Percentiles rank a stretch among this genome's conserved stretches.
Conservation (phyloP, 805 yeast genomes). For the Priceomyces castillae region DNA sequence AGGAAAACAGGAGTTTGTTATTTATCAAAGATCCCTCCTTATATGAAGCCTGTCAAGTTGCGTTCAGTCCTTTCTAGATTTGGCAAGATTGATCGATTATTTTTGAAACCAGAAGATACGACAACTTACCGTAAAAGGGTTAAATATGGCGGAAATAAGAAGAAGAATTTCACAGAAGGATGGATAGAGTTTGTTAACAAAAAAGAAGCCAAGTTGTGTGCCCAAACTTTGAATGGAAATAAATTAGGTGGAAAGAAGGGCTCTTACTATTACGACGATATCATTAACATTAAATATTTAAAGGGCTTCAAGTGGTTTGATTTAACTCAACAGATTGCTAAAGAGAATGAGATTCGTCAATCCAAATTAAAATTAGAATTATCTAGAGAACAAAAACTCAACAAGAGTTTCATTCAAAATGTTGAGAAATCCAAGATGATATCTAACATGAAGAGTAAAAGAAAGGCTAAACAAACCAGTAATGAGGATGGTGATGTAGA, state of each 20-base stretch:
- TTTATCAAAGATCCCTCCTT: constrained; percentile 88
- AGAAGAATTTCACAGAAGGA: constrained; percentile 85
- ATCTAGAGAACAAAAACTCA: constrained; percentile 82
- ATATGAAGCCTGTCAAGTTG: constrained; percentile 92
- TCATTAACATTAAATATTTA: constrained; percentile 84
- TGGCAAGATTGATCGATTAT: constrained; percentile 85
- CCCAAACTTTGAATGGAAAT: constrained; percentile 81
- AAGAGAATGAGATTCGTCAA: constrained; percentile 85
- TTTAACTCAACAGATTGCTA: constrained; percentile 87
- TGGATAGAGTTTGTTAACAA: constrained; percentile 92
- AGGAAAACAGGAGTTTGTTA: constrained; percentile 90
- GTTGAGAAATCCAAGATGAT: constrained; percentile 86
- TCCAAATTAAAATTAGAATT: constrained; percentile 85
- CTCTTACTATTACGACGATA: constrained; percentile 88
- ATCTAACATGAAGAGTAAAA: constrained; percentile 57
- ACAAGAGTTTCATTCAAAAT: constrained; percentile 77
- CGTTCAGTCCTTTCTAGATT: constrained; percentile 76
- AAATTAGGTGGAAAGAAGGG: constrained; percentile 91
- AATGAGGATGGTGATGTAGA: constrained; percentile 14
- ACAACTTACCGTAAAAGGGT: constrained; percentile 62
- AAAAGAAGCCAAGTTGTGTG: constrained; percentile 85
- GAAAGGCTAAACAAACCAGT: constrained; percentile 28
- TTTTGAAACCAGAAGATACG: constrained; percentile 81
- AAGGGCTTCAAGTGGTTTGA: constrained; percentile 95
- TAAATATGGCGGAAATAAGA: constrained; percentile 89